phyloP scores from a whole-genome alignment of 208 protist species.

The Leishmania tropica region DNA sequence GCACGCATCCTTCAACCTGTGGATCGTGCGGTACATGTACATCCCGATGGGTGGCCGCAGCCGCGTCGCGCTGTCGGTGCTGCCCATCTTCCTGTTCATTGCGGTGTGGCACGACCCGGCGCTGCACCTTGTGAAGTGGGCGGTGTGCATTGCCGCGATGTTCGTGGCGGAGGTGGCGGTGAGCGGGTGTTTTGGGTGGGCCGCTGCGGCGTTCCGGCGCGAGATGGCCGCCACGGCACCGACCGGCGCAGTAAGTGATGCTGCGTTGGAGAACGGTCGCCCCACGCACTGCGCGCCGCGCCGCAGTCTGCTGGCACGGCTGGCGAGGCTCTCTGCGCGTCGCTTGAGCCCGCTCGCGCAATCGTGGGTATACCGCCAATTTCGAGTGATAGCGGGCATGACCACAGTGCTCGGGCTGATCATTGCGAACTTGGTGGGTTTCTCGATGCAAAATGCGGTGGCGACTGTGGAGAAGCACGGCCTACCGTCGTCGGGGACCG shows the following conservation, averaged over 20 bases:
- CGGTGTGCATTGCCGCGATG: constrained; percentile 46
- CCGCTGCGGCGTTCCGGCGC: constrained; percentile 15
- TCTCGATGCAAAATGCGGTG: constrained; percentile 16
- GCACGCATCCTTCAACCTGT: constrained; percentile 94
- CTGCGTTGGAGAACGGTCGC: not conserved
- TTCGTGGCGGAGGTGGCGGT: constrained; percentile 64
- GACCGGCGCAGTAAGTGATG: not conserved
- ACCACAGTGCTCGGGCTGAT: constrained; percentile 47
- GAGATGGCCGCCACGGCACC: constrained; percentile 21
- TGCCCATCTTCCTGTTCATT: constrained; percentile 94
- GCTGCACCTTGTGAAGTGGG: constrained; percentile 78
- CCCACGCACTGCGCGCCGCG: not conserved
- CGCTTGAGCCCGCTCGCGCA: constrained; percentile 14
- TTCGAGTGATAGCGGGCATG: constrained; percentile 37
- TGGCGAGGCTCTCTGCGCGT: constrained; percentile 19
- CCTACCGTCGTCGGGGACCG: not conserved
- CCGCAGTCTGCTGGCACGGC: constrained; percentile 2
- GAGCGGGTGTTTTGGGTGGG: constrained; percentile 24
- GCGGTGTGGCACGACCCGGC: constrained; percentile 93
- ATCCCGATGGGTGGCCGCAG: constrained; percentile 85
- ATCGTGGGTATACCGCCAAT: constrained; percentile 15
- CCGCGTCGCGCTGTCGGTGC: constrained; percentile 59
- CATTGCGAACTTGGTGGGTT: constrained; percentile 58
- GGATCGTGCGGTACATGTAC: constrained; percentile 95
- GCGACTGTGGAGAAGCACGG: not conserved